Conservation (phyloP, 2,329 filamentous ascomycete species). For the Chaetomiaceae sp. region DNA sequence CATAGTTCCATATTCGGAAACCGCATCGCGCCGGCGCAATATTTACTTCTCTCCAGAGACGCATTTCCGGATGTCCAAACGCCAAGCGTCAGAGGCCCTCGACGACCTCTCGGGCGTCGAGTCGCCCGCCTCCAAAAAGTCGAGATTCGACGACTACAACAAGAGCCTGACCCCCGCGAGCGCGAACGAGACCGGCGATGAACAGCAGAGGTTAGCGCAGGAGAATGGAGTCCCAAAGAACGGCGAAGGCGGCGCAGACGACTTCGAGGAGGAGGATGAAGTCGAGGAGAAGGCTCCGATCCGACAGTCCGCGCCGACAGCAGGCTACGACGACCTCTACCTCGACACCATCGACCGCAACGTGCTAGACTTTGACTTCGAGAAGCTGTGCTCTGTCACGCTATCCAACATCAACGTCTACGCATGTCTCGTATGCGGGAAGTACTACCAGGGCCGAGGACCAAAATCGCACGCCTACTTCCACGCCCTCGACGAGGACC, state of each 20-base stretch:
- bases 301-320: conserved; percentile 73
- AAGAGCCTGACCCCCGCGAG: conserved; percentile 28
- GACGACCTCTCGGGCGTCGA: conserved; percentile 51
- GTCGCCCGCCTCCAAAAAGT: conserved; percentile 58
- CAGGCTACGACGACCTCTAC: conserved; percentile 92
- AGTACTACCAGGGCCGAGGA: conserved; percentile 92
- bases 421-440: conserved; percentile 94
- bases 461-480: conserved; percentile 96
- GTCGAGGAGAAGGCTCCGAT: conserved; percentile 43
- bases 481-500: conserved; percentile 88
- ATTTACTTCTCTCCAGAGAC: no score
- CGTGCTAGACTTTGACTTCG: conserved; percentile 96
- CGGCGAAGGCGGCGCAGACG: conserved; percentile 27
- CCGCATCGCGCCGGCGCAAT: no score
- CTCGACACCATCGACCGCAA: conserved; percentile 94
- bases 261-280: conserved; percentile 32
- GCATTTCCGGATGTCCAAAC: conserved; percentile 49
- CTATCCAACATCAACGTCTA: conserved; percentile 99
- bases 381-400: conserved; percentile 94
- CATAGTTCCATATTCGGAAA: not conserved
- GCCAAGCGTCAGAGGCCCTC: conserved; percentile 56
- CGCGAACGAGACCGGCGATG: conserved; percentile 24
- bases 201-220: conserved; percentile 13
- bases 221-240: conserved; percentile 23
- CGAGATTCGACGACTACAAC: conserved; percentile 45